A percentile compares a stretch with the other conserved stretches of the same genome.
Evolutionary conservation across 1,284 basidiomycete genomes (phyloP).

Genomic region (Irpex sp.): DNA sequence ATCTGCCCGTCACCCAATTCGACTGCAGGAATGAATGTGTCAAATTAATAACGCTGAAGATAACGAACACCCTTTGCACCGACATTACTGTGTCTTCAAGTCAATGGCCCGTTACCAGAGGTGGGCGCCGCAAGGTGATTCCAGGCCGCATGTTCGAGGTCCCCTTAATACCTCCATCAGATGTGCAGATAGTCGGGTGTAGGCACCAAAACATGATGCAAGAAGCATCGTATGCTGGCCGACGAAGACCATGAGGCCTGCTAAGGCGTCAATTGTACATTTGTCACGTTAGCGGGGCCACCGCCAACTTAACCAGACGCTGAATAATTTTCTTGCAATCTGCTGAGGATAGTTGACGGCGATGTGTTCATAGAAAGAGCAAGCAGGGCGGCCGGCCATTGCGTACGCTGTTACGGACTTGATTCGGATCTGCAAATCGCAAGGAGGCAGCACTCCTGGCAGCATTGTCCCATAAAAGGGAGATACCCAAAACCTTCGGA

Average conservation of each 20-base stretch:
- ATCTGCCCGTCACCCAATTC: neutral
- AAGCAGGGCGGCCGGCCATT: neutral
- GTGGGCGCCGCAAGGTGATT: neutral
- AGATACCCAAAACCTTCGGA: neutral
- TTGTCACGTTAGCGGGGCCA: neutral
- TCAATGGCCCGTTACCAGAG: neutral
- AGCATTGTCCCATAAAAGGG: neutral
- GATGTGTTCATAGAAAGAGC: neutral
- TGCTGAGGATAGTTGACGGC: too few relatives aligned
- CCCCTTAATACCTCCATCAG: neutral
- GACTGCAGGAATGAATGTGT: neutral
- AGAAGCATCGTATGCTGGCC: neutral
- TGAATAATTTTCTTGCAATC: too few relatives aligned
- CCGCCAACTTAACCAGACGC: too few relatives aligned
- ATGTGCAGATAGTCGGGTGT: neutral
- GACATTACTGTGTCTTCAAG: neutral
- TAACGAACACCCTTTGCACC: neutral
- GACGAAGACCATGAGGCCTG: neutral
- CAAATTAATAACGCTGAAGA: constrained; percentile 1
- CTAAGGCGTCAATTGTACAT: neutral
- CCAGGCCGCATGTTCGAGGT: neutral
- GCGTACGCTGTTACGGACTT: neutral
- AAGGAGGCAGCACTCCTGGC: neutral
- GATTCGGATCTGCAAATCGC: neutral
- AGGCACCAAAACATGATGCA: neutral